Conservation (phyloP, 2,329 filamentous ascomycete species). For the Alternaria postmessia region DNA sequence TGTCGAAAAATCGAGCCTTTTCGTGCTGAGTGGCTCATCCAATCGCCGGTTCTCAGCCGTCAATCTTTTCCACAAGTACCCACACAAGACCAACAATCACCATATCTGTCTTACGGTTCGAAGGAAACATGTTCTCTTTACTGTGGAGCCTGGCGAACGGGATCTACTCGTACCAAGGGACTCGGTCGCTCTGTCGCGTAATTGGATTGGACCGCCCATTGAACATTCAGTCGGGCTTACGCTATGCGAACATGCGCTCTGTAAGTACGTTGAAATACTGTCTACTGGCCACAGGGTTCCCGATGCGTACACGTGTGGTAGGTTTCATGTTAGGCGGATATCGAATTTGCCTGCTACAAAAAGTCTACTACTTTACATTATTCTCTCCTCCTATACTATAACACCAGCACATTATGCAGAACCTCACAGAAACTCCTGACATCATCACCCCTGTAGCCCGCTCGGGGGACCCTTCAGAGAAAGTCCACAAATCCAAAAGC, state of each 20-base stretch:
- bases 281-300: not conserved
- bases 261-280: not conserved
- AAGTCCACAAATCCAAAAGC: conserved; percentile 9
- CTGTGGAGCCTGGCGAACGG: not conserved
- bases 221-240: not conserved
- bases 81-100: not conserved
- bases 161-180: not conserved
- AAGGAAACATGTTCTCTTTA: not conserved
- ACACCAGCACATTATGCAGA: not conserved
- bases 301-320: not conserved
- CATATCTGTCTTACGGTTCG: not conserved
- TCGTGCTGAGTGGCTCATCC: not conserved
- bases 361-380: not conserved
- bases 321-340: not conserved
- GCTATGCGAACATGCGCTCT: not conserved
- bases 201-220: not conserved
- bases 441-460: not conserved
- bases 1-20: not conserved
- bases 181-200: not conserved
- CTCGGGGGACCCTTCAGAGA: not conserved
- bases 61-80: not conserved
- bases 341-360: not conserved
- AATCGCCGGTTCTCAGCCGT: not conserved
- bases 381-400: not conserved
- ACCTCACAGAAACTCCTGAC: not conserved